phyloP scores from a whole-genome alignment of 305 asterid species.

The Striga hermonthica region DNA sequence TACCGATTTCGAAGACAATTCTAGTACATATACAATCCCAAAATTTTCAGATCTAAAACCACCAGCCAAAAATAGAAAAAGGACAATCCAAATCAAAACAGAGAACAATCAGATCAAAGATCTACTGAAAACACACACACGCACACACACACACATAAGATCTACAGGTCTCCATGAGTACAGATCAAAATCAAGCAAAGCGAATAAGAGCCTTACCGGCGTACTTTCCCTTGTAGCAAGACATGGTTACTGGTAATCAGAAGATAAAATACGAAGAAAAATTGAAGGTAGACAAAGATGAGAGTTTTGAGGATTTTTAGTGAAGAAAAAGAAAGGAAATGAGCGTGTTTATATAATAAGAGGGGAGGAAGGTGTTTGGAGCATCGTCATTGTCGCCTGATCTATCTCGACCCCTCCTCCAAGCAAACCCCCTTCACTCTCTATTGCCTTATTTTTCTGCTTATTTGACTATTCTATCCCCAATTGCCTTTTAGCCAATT shows the following conservation, averaged over 20 bases:
- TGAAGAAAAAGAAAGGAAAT: not conserved
- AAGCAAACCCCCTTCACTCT: not conserved
- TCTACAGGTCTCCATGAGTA: not conserved
- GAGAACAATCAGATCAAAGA: constrained; percentile 21
- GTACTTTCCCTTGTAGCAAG: constrained; percentile 48
- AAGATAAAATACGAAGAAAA: not conserved
- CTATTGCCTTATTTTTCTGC: not conserved
- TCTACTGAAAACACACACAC: constrained; percentile 7
- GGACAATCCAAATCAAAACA: not conserved
- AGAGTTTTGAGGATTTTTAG: not conserved
- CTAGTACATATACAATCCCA: not conserved
- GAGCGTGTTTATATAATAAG: not conserved
- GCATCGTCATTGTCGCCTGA: constrained; percentile 2
- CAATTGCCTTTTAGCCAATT: not conserved
- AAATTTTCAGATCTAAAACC: constrained; percentile 27
- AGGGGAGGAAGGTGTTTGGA: not conserved
- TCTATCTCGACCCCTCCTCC: constrained; percentile 16
- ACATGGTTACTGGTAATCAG: constrained; percentile 25
- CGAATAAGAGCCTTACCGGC: constrained; percentile 35
- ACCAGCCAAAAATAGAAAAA: no score
- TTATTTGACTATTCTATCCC: not conserved
- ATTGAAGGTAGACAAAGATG: not conserved
- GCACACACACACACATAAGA: not conserved
- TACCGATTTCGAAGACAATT: not conserved
- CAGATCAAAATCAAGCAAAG: constrained; percentile 4